Evolutionary conservation across 345 rosid species (phyloP).

Genomic region (Eucalyptus erythrocorys): DNA sequence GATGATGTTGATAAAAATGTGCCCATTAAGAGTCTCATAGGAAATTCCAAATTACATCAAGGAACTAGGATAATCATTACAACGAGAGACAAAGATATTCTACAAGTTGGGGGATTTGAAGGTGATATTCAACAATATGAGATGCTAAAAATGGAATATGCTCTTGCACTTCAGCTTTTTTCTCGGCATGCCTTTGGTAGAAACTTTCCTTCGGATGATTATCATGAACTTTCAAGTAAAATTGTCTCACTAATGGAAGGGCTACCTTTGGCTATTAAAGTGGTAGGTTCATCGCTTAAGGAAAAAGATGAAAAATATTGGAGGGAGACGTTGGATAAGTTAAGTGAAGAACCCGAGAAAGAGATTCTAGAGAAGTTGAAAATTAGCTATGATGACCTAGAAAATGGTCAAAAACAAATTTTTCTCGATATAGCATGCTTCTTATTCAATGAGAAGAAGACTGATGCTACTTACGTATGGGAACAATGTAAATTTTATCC

Average conservation of each 20-base stretch:
- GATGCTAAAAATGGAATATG: accelerated
- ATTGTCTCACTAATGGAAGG: not conserved
- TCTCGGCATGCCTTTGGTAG: not conserved
- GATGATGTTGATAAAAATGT: not conserved
- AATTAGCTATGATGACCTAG: not conserved
- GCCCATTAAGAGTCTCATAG: accelerated
- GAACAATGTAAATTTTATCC: accelerated
- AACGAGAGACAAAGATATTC: accelerated
- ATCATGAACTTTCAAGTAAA: not conserved
- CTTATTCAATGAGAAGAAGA: not conserved
- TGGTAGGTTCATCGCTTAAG: not conserved
- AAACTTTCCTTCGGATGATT: not conserved
- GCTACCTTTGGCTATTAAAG: not conserved
- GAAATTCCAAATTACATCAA: too few relatives aligned
- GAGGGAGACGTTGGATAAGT: accelerated
- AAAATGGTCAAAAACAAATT: not conserved
- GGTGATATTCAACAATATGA: accelerated
- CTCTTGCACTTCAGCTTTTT: not conserved
- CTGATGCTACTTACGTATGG: not conserved
- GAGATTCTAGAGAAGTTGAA: not conserved
- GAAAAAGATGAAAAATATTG: accelerated
- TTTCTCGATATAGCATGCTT: not conserved
- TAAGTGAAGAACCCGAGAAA: not conserved
- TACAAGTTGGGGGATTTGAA: accelerated
- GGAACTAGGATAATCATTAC: not conserved